Evolutionary conservation across 2,329 filamentous ascomycete species (phyloP), one percentile per base, ranked within the genome.

Genomic region (Coniochaeta sp.): DNA sequence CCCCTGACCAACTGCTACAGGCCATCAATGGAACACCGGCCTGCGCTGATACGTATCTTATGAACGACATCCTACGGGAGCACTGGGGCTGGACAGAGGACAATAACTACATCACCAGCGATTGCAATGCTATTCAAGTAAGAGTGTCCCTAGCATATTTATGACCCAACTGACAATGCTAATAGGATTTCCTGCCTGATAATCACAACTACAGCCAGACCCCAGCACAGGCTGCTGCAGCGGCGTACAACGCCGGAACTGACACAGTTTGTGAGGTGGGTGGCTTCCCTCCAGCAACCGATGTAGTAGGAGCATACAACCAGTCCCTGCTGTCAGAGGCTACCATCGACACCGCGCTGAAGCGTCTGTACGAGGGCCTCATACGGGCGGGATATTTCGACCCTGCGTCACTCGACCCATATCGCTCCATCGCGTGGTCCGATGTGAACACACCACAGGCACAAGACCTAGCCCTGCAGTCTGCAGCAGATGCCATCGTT

Each of bases 51-150:
- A 69, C 72, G 0, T 88, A 82, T 56, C 71, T 88, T 1, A 71
- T 87, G 28, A 72, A 82, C 55, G 78, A 77, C 0, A 70, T 89
- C 13, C 71, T 89, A 3, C 75, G 85, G 1, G 77, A 85, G 45
- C 78, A 82, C 58, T 89, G 84, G 80, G 74, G 72, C 42, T 89
- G 83, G 74, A 78, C 74, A 0, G 72, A 76, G 3, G 73, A 80
- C 40, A 75, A 82, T 48, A 79, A 85, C 55, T 85, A 78, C 61
- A 74, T 88, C 31, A 82, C 80, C 1, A 80, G 76, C 14, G 85
- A 88, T 60, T 88, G 85, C 57, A 82, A 83, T 52, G 77, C 85
- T 0, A 71, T 86, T 1, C 69, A 76, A 27, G 50, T 48, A 51
- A 3, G 30, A 22, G 9, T 28, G 6, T 13, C 40, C 14, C 4